Conservation (phyloP, 192 early-diverging fungal genomes). For the Glomus cerebriforme region DNA sequence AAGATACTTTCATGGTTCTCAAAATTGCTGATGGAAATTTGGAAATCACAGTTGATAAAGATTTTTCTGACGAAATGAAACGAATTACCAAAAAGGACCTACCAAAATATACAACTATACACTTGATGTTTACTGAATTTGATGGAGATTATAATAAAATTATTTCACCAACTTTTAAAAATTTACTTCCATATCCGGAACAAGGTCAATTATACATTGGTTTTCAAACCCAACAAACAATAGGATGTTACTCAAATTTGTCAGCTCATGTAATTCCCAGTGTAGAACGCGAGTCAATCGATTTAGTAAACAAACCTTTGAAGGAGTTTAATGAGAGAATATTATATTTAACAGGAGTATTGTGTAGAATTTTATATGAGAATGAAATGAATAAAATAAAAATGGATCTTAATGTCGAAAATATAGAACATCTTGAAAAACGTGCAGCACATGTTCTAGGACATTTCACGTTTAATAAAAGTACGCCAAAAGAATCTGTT, state of each 20-base stretch:
- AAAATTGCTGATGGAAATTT: conserved; percentile 64
- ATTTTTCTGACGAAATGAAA: conserved; percentile 75
- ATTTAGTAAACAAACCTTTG: conserved; percentile 83
- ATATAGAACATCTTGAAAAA: conserved; percentile 50
- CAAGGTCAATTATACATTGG: conserved; percentile 91
- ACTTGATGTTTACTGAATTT: conserved; percentile 69
- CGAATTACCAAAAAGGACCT: conserved; percentile 86
- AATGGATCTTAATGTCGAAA: no score
- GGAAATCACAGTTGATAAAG: conserved; percentile 50
- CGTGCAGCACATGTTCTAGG: conserved; percentile 68
- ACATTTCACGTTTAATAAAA: conserved; percentile 65
- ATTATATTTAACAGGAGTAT: conserved; percentile 67
- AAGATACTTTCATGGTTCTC: conserved; percentile 70
- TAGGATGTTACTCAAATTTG: conserved; percentile 75
- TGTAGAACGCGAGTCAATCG: conserved; percentile 82
- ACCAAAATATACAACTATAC: conserved; percentile 65
- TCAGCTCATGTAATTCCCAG: conserved; percentile 85
- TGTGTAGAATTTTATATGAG: conserved; percentile 55
- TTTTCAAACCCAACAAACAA: conserved; percentile 89
- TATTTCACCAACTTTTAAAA: conserved; percentile 58
- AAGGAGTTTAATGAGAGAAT: conserved; percentile 81
- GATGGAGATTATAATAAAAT: conserved; percentile 60
- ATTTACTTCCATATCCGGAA: conserved; percentile 68
- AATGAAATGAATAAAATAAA: no score
- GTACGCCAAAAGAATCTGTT: conserved; percentile 73